A percentile compares a stretch with the other conserved stretches of the same genome.
Conservation (phyloP, 2,329 filamentous ascomycete genomes). For the Xylariaceae sp. region DNA sequence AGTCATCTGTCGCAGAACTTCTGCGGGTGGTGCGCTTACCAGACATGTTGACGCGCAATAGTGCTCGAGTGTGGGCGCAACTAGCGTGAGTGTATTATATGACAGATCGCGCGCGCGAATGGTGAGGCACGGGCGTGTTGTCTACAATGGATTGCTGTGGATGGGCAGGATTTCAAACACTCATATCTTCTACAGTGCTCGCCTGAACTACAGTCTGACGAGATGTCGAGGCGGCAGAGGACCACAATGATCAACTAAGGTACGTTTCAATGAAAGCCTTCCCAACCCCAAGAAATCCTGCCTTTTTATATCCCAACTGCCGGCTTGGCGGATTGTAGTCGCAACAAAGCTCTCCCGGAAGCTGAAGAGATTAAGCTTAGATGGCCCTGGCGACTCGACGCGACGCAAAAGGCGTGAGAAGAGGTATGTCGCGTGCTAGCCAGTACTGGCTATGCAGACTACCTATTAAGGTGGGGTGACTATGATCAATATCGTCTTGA, state of each 20-base stretch:
- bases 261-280: constrained; percentile 24
- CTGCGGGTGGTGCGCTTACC: constrained; percentile 40
- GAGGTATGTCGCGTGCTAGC: constrained; percentile 16
- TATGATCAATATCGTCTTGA: background rate
- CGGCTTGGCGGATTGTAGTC: constrained; percentile 2
- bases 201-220: constrained; percentile 39
- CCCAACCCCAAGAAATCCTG: constrained; percentile 25
- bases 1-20: constrained; percentile 21
- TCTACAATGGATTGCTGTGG: constrained; percentile 33
- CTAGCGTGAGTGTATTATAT: constrained; percentile 20
- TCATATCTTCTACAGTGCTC: constrained; percentile 43
- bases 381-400: background rate
- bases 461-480: background rate
- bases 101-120: constrained; percentile 14
- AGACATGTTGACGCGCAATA: constrained; percentile 37
- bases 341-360: background rate
- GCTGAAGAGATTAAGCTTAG: background rate
- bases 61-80: constrained; percentile 20
- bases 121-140: constrained; percentile 26
- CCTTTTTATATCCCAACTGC: constrained; percentile 20
- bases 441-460: background rate
- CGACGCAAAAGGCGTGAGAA: background rate
- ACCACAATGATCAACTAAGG: constrained; percentile 31
- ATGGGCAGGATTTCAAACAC: constrained; percentile 36
- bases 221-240: constrained; percentile 28